Base-by-base conservation (phyloP, 352 stramenopile genomes). In the Plasmopara halstedii region DNA sequence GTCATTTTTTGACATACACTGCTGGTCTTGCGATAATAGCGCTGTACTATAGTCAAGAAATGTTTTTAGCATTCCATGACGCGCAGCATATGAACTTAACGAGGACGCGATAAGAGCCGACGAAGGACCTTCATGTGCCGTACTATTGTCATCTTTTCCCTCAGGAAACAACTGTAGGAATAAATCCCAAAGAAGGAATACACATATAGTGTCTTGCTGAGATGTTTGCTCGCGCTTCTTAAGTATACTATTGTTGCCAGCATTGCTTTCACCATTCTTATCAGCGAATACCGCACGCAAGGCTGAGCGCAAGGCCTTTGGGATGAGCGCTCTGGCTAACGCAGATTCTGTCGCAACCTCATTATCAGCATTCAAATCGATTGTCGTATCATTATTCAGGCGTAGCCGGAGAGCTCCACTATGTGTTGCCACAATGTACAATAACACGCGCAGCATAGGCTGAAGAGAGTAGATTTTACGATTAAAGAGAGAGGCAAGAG, bases 341-440 rank as follows among this genome's bases (percentile, higher is more conserved):
- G 78, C 68, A 0, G 71, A 70, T 48, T 93, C 81, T 0, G 72
- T 86, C 11, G 81, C 75, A 4, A 56, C 70, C 41, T 93, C 81
- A 15, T 92, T 76, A 22, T 89, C 78, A 4, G 68, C 76, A 32
- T 93, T 85, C n/a, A 90, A 62, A 40, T 90, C 73, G 19, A 89
- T 84, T 31, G 64, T 42, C 32, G 42, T 70, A 3, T 50, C 55
- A 29, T 81, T 64, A 19, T 77, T 60, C 23, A 62, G 42, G 8
- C 49, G 53, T 15, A 76, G 45, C 14, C 54, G 64, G 2, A 89
- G 56, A 3, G 64, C 75, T 4, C 59, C 61, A 6, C 66, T 79
- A 53, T 69, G 66, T 15, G 73, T 72, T 11, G 58, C 62, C 15
- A 89, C 26, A 33, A 81, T 67, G 52, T 89, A 89, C 43, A 89